A percentile compares a stretch with the other conserved stretches of the same genome.
These are phyloP conservation scores for Berkeleyomyces basicola DNA, from an alignment of 2,329 filamentous ascomycete genomes.

Conservation along the genomic window DNA sequence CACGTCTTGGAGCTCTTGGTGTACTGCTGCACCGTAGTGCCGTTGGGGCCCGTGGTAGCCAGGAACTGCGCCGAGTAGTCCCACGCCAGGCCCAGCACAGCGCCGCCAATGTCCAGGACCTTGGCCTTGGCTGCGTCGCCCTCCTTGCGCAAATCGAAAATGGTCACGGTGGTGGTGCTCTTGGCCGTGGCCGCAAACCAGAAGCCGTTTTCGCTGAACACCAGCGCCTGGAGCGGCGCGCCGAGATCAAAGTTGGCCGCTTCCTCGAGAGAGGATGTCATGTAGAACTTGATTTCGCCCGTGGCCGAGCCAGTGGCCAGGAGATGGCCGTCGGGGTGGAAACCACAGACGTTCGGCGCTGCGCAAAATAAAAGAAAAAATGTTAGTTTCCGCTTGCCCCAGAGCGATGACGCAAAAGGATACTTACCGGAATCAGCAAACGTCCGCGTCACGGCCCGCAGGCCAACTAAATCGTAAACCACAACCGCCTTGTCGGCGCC, in stretches of 20 bases:
- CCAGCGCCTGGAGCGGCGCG: conserved; percentile 55
- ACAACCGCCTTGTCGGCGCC: conserved; percentile 85
- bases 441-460: conserved; percentile 57
- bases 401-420: background rate
- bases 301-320: conserved; percentile 68
- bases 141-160: conserved; percentile 88
- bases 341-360: conserved; percentile 63
- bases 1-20: conserved; percentile 74
- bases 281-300: conserved; percentile 76
- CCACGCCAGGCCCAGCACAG: conserved; percentile 66
- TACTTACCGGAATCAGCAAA: conserved; percentile 63
- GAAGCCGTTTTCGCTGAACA: conserved; percentile 92
- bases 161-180: conserved; percentile 59
- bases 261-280: conserved; percentile 61
- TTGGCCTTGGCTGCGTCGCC: conserved; percentile 67
- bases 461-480: conserved; percentile 61
- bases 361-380: conserved; percentile 2
- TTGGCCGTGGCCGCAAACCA: conserved; percentile 79
- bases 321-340: conserved; percentile 94
- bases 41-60: conserved; percentile 61
- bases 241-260: conserved; percentile 58
- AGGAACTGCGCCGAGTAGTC: conserved; percentile 93
- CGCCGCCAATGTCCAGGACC: conserved; percentile 67
- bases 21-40: conserved; percentile 79
- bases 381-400: too few species aligned